Evolutionary conservation across 2,329 filamentous ascomycete species (phyloP).

Genomic region (Colletotrichum gigasporum): DNA sequence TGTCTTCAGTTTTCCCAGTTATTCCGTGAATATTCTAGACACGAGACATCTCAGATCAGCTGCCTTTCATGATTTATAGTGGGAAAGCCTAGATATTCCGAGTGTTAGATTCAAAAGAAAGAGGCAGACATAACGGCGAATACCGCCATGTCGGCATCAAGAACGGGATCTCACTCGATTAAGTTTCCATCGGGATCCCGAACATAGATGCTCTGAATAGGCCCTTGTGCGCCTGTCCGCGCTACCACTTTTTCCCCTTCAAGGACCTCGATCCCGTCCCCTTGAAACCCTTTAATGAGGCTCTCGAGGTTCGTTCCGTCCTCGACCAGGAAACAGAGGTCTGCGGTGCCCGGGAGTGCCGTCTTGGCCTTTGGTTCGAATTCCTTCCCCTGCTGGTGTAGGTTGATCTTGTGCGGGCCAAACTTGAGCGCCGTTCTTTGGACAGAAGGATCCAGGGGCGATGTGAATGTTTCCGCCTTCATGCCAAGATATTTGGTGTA

Average conservation of each 20-base stretch:
- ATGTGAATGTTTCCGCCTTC: slow-evolving; percentile 60
- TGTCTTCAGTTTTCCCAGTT: no score
- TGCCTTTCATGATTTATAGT: neutral
- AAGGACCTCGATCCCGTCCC: slow-evolving; percentile 55
- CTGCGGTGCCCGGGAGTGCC: slow-evolving; percentile 65
- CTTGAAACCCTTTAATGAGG: slow-evolving; percentile 52
- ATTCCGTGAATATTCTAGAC: no score
- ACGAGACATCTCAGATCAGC: no score
- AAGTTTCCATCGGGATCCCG: slow-evolving; percentile 70
- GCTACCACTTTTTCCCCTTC: slow-evolving; percentile 61
- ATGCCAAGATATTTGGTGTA: slow-evolving; percentile 67
- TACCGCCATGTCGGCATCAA: no score
- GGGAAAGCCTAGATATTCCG: neutral
- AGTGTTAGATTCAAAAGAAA: neutral
- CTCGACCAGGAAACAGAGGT: slow-evolving; percentile 68
- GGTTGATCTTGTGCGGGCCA: slow-evolving; percentile 68
- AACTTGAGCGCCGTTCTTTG: slow-evolving; percentile 64
- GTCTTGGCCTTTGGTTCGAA: slow-evolving; percentile 67
- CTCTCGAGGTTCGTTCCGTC: slow-evolving; percentile 53
- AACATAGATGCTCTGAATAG: slow-evolving; percentile 66
- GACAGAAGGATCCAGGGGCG: slow-evolving; percentile 45
- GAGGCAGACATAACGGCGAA: neutral
- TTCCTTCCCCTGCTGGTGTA: slow-evolving; percentile 66
- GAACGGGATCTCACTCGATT: slow-evolving; percentile 60
- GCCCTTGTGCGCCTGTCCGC: slow-evolving; percentile 64